These are phyloP conservation scores for Polytrichum commune DNA, from an alignment of 225 moss, liverwort and hornwort species.

Conservation along the genomic window DNA sequence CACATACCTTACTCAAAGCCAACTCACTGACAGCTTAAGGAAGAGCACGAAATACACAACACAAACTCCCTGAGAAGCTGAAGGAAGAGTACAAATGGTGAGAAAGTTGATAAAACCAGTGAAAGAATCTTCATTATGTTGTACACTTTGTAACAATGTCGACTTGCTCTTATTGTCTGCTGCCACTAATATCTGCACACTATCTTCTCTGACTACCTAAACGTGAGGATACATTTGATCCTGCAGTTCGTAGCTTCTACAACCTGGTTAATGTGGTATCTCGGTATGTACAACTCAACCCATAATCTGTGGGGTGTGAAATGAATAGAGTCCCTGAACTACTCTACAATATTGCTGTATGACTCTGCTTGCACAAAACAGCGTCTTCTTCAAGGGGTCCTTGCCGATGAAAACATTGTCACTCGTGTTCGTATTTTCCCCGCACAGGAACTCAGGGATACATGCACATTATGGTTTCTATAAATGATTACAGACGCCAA, in stretches of 20 bases:
- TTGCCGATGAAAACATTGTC: slow-evolving; percentile 11
- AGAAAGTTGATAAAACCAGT: too few species aligned
- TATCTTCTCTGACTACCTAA: slow-evolving; percentile 42
- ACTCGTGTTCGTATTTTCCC: slow-evolving; percentile 32
- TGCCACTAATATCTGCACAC: slow-evolving; percentile 39
- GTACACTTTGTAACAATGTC: slow-evolving; percentile 42
- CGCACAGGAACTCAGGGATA: slow-evolving; percentile 30
- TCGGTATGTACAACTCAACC: slow-evolving; percentile 43
- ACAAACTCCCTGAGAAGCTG: too few species aligned
- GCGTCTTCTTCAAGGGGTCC: slow-evolving; percentile 20
- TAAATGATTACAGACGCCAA: slow-evolving; percentile 13
- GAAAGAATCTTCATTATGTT: slow-evolving; percentile 16
- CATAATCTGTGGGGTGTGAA: slow-evolving; percentile 49
- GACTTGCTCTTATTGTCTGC: slow-evolving; percentile 26
- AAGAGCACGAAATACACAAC: too few species aligned
- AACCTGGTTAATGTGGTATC: slow-evolving; percentile 24
- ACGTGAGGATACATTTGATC: slow-evolving; percentile 38
- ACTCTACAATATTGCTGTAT: slow-evolving; percentile 30
- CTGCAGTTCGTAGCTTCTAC: slow-evolving; percentile 22
- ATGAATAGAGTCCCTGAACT: slow-evolving; percentile 42
- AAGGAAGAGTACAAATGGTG: too few species aligned
- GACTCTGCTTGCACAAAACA: slow-evolving; percentile 11
- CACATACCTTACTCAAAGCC: too few species aligned
- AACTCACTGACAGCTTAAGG: too few species aligned
- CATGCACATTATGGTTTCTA: slow-evolving; percentile 31